Conservation (phyloP, 495 filamentous ascomycete genomes). For the Glonium stellatum region DNA sequence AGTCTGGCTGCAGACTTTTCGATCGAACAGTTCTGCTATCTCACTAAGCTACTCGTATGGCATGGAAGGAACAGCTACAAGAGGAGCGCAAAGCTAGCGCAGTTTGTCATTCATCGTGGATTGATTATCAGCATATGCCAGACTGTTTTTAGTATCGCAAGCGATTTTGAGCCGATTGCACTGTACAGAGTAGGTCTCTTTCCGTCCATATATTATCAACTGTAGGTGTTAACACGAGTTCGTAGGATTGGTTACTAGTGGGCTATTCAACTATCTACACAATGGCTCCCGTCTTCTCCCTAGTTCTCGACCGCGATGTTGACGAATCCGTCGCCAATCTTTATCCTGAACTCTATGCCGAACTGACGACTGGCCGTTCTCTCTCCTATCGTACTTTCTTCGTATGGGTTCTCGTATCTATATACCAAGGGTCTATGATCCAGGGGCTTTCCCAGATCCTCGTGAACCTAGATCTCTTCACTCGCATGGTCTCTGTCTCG, state of each 20-base stretch:
- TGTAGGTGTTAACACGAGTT: neutral
- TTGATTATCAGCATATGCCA: conserved; percentile 92
- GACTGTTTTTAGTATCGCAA: conserved; percentile 92
- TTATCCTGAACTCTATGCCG: conserved; percentile 96
- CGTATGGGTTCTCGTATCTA: conserved; percentile 88
- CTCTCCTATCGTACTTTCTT: conserved; percentile 92
- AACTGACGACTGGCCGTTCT: conserved; percentile 75
- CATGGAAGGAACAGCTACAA: conserved; percentile 97
- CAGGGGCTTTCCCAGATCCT: conserved; percentile 87
- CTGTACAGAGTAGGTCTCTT: conserved; percentile 59
- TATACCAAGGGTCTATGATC: conserved; percentile 93
- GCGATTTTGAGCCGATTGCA: conserved; percentile 83
- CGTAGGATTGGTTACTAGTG: conserved; percentile 85
- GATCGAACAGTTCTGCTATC: conserved; percentile 86
- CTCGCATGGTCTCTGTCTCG: conserved; percentile 76
- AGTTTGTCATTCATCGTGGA: conserved; percentile 97
- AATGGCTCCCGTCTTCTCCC: conserved; percentile 84
- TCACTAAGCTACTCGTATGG: conserved; percentile 98
- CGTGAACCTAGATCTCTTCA: conserved; percentile 10
- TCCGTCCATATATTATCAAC: neutral
- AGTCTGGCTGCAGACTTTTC: conserved; percentile 93
- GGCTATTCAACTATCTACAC: conserved; percentile 97
- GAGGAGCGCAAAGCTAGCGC: conserved; percentile 86
- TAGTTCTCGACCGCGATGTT: conserved; percentile 94
- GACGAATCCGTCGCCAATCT: conserved; percentile 87